Conservation (phyloP, 495 filamentous ascomycete genomes). For the Daldinia decipiens region DNA sequence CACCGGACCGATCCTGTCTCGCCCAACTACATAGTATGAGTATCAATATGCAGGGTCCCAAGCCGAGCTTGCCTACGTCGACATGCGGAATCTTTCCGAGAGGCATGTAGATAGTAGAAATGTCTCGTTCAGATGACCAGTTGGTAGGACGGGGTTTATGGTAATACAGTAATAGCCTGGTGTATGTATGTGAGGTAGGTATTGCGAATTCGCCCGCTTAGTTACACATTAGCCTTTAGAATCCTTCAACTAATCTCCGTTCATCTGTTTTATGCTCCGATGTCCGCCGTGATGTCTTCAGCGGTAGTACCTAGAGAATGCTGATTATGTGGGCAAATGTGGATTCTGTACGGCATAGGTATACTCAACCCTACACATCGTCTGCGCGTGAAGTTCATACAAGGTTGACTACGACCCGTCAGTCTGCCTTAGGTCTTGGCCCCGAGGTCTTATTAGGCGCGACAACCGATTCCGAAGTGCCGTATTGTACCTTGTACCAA, state of each 20-base stretch:
- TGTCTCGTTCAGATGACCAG: constrained; percentile 19
- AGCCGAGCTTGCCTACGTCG: constrained; percentile 5
- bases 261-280: constrained; percentile 19
- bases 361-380: constrained; percentile 1
- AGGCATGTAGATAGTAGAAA: constrained; percentile 21
- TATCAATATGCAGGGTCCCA: constrained; percentile 20
- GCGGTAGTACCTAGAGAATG: constrained; percentile 9
- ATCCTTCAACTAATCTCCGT: constrained; percentile 37
- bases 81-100: constrained; percentile 34
- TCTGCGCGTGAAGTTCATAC: constrained; percentile 22
- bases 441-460: constrained; percentile 11
- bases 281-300: constrained; percentile 13
- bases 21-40: constrained; percentile 23
- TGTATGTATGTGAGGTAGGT: neutral
- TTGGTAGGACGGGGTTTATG: constrained; percentile 6
- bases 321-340: constrained; percentile 13
- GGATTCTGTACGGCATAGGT: constrained; percentile 21
- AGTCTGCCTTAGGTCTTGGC: constrained; percentile 37
- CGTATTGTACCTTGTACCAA: constrained; percentile 4
- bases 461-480: constrained; percentile 23
- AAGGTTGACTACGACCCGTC: constrained; percentile 21
- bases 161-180: constrained; percentile 15
- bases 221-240: neutral
- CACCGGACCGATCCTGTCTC: constrained; percentile 15
- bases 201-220: constrained; percentile 7